Evolutionary conservation across 306 rosid genomes (phyloP).

Genomic region (Fragaria nilgerrensis): DNA sequence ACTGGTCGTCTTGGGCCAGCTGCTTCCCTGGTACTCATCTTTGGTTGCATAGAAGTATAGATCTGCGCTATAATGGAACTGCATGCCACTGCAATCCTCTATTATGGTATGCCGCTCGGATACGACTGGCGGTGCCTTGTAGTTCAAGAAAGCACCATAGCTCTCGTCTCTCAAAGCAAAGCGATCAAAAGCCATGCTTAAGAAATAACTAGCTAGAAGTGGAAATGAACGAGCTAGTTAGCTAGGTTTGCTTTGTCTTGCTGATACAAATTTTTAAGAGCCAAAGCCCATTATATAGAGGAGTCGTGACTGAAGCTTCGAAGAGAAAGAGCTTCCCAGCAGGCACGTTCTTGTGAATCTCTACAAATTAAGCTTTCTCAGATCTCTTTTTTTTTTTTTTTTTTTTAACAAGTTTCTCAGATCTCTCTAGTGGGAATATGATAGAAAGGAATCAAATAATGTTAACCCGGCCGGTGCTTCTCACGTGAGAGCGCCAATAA

Average conservation of each 20-base stretch:
- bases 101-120: neutral
- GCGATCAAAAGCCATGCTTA: constrained; percentile 1
- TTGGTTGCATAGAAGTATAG: neutral
- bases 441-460: constrained; percentile 1
- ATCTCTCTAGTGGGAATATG: neutral
- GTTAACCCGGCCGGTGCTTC: neutral
- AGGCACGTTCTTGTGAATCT: neutral
- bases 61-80: neutral
- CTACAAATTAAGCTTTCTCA: neutral
- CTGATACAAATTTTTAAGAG: neutral
- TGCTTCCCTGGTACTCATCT: neutral
- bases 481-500: neutral
- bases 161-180: neutral
- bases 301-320: neutral
- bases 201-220: neutral
- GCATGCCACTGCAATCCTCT: neutral
- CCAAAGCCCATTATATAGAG: neutral
- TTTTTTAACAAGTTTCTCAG: too few relatives aligned
- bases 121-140: neutral
- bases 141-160: neutral
- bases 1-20: neutral
- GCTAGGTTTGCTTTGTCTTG: neutral
- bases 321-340: neutral
- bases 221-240: neutral
- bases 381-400: too few relatives aligned